These are phyloP conservation scores for Tylopilus orsonianus DNA, from an alignment of 1,284 basidiomycete species.

Conservation along the genomic window DNA sequence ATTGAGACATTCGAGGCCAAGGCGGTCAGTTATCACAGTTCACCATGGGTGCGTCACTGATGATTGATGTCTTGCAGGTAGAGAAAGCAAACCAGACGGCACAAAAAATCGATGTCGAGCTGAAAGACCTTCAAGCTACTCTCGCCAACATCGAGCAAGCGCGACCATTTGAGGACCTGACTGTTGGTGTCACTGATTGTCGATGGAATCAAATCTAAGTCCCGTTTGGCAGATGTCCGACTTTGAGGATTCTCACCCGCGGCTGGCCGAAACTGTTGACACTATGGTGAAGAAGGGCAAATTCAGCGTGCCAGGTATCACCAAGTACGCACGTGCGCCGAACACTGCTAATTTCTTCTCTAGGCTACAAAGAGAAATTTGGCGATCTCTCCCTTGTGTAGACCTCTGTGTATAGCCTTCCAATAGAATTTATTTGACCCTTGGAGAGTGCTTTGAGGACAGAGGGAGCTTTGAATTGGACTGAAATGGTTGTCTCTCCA, in stretches of 20 bases:
- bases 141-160: conserved; percentile 98
- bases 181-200: conserved; percentile 50
- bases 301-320: conserved; percentile 92
- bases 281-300: conserved; percentile 99
- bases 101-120: conserved; percentile 89
- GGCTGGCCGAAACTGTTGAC: conserved; percentile 90
- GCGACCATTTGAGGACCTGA: conserved; percentile 96
- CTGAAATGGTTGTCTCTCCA: neutral
- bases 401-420: conserved; percentile 31
- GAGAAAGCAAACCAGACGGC: conserved; percentile 90
- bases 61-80: conserved; percentile 52
- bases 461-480: neutral
- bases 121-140: conserved; percentile 90
- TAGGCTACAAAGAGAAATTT: conserved; percentile 92
- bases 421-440: conserved; percentile 19
- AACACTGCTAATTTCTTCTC: conserved; percentile 7
- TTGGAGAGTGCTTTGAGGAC: neutral
- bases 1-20: conserved; percentile 97
- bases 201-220: conserved; percentile 1
- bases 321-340: neutral
- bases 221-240: conserved; percentile 69
- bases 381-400: conserved; percentile 90
- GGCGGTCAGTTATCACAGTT: conserved; percentile 66
- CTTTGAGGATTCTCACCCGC: conserved; percentile 90
- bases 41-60: conserved; percentile 1